Evolutionary conservation across 140 eudicot species (phyloP), one percentile per base, ranked within the genome.

Genomic region (Oenanthe javanica): DNA sequence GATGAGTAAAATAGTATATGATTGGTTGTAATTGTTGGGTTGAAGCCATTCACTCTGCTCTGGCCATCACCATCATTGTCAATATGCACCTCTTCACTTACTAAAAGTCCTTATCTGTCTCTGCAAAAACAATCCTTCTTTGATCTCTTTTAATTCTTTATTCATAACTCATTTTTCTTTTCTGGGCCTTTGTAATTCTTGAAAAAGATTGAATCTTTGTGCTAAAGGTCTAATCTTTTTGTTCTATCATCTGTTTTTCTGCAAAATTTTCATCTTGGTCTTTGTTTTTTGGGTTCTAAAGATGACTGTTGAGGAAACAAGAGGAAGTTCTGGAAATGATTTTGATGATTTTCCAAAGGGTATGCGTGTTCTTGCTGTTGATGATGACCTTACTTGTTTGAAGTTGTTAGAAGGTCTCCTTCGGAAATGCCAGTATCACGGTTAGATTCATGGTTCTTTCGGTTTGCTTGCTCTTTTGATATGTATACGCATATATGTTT

Each of bases 361-460:
- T 57, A 84, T 95, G 97, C 86, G 97, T 74, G 99, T 95, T 87
- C 97, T 95, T 87, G 99, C 97, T 51, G 99, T 95, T 77, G 99
- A 95, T 86, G 99, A 95, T 86, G 93, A 95, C 86, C 91, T 90
- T 6, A 90, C 91, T 82, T 95, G 99, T 81, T 84, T 95, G 82
- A 92, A 83, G 91, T 76, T 92, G 50, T 83, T 95, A 84, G 99
- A 91, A 42, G 86, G 87, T 51, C 89, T 95, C 43, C 92, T 95
- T 13, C 76, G 86, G 82, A 95, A 90, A 90, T 95, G 99, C 89
- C 92, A 92, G 81, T 95, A 95, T 81, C 91, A 89, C 55, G 99
- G 99, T 92, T 83, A 27, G 89, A 66, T 82, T 77, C 75, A 82
- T 71, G 31, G 72, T 40, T 85, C 31, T 81, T 61, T 57, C 55